Evolutionary conservation across 225 moss, liverwort and hornwort species (phyloP), one percentile per base, ranked within the genome.

Genomic region (Pseudoscleropodium purum): DNA sequence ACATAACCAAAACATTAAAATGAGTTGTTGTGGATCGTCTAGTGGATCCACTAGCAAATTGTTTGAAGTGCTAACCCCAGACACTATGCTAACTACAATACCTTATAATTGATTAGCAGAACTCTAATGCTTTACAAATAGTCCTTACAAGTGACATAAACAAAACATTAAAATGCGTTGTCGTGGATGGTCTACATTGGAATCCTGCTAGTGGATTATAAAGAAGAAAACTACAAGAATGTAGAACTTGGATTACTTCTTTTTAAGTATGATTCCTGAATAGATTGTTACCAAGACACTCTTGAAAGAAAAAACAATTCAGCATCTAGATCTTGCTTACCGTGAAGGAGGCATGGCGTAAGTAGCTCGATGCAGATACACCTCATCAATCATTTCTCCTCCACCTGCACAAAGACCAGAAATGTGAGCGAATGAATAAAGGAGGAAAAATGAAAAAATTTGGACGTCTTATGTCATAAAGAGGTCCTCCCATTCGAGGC

Each of bases 311-410:
- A 23, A 56, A 57, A 56, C 4, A 39, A 59, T 25, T 43, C 24
- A 23, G 34, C 15, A 18, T 83, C 26, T 27, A 18, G 30, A 85
- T 56, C 36, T 67, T 90, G 51, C 60, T 75, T 92, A 96, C 98
- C 97, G 94, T 90, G 96, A 94, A 76, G 97, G 97, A 78, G 97
- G 96, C 86, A 91, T 87, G 54, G 95, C 98, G 52, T 96, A 97
- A 11, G 98, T 97, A 70, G 97, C 87, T 88, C 94, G 94, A 88
- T 97, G 89, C 37, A 97, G 83, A 89, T 90, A 94, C 25, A 98
- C 97, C 64, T 98, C 97, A 24, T 91, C 93, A 89, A 98, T 96
- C 96, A 98, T 96, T 91, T 97, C 98, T 61, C 98, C 95, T 84
- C 98, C 97, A 83, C 95, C 96, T 98, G 90, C 88, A 89, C 86